Evolutionary conservation across 2,329 filamentous ascomycete genomes (phyloP).

Genomic region (Hypoxylon sp.): DNA sequence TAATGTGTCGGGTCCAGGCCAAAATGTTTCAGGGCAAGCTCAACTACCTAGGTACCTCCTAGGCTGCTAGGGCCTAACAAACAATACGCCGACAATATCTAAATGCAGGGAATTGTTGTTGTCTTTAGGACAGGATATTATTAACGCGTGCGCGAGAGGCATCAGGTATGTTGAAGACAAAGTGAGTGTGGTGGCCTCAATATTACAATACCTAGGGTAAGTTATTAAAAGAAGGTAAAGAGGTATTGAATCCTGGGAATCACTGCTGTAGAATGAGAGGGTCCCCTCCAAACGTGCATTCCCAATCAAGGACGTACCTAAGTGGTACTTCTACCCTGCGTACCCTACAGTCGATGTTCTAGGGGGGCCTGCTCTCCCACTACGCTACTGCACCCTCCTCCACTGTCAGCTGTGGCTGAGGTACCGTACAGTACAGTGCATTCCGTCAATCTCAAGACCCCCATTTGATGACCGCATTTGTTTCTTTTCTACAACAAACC

Average conservation of each 20-base stretch:
- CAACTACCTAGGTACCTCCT: too few relatives aligned
- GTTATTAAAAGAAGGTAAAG: constrained; percentile 19
- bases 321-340: constrained; percentile 1
- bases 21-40: constrained; percentile 37
- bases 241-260: constrained; percentile 17
- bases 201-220: constrained; percentile 39
- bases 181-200: constrained; percentile 37
- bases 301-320: constrained; percentile 5
- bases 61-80: constrained; percentile 33
- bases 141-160: constrained; percentile 27
- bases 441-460: background rate
- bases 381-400: constrained; percentile 4
- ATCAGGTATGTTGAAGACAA: constrained; percentile 20
- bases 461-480: background rate
- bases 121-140: constrained; percentile 23
- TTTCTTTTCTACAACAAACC: background rate
- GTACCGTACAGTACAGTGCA: constrained; percentile 14
- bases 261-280: constrained; percentile 9
- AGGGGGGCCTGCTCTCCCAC: constrained; percentile 8
- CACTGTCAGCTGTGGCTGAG: constrained; percentile 29
- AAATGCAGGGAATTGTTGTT: constrained; percentile 21
- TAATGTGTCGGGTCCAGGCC: constrained; percentile 31
- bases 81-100: constrained; percentile 33
- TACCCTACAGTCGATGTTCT: constrained; percentile 6
- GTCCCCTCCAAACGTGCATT: constrained; percentile 12